phyloP scores from a whole-genome alignment of 352 stramenopile species.

The Phytopythium mirpurense region DNA sequence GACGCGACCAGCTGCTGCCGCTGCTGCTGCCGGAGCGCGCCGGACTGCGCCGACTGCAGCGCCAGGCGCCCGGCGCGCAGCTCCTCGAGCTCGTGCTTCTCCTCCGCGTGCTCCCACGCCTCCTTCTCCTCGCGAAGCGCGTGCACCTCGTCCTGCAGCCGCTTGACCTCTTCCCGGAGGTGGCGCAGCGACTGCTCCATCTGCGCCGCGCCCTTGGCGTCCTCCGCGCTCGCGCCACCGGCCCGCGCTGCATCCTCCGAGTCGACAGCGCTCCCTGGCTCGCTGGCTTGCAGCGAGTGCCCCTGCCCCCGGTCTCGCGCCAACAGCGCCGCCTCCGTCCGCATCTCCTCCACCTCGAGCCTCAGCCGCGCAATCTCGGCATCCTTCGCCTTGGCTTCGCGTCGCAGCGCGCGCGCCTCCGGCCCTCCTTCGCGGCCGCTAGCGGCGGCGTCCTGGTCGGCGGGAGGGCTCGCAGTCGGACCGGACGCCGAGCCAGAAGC shows the following conservation, averaged over 20 bases:
- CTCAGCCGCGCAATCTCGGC: background rate
- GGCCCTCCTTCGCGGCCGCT: too few relatives aligned
- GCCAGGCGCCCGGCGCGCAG: constrained; percentile 23
- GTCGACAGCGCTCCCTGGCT: background rate
- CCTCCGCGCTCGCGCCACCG: background rate
- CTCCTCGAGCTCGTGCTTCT: constrained; percentile 23
- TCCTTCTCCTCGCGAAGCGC: constrained; percentile 25
- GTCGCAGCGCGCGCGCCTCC: background rate
- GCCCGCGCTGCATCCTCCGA: background rate
- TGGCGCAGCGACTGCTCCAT: constrained; percentile 5
- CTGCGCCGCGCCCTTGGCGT: background rate
- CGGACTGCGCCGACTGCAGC: constrained; percentile 35
- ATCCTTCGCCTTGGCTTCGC: background rate
- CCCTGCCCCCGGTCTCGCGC: background rate
- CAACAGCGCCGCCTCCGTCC: constrained; percentile 1
- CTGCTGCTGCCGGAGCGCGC: constrained; percentile 29
- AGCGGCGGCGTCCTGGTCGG: background rate
- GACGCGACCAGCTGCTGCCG: constrained; percentile 28
- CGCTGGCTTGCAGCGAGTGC: background rate
- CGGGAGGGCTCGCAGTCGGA: too few relatives aligned
- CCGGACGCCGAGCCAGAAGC: too few relatives aligned
- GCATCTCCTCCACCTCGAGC: background rate
- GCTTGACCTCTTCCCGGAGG: constrained; percentile 4
- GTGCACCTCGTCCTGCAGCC: constrained; percentile 17
- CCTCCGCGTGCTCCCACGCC: constrained; percentile 18